Base-by-base conservation (phyloP, 805 yeast species). In the Jamesozyma spencerorum region DNA sequence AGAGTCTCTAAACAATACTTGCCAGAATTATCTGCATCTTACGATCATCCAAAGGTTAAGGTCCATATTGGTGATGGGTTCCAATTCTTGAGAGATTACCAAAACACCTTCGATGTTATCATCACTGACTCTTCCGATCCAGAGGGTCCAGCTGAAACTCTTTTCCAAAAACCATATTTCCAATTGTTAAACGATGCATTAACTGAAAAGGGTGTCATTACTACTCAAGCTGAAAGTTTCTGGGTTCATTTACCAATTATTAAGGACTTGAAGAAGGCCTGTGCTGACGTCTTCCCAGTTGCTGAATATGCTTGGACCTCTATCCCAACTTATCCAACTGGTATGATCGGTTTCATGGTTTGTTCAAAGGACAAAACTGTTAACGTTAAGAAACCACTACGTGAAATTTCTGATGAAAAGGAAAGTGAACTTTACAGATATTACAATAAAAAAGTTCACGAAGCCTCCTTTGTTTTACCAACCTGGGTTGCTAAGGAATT, bases 71-170 rank as follows among this genome's bases (percentile, higher is more conserved):
- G 95, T 49, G 98, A 90, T 62, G 98, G 98, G n/a, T 90, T 90
- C 74, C 87, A 90, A 71, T 90, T 85, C 68, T 74, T 90, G 62
- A 80, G 81, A 45, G 84, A 83, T 55, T 76, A 82, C 71, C 78
- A 79, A 63, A 82, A 85, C 69, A 75, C 85, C 42, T 90, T 85
- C 55, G 98, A 90, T 61, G 97, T 88, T 36, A 90, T 90, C 64
- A 83, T 90, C 64, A 90, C 97, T 38, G 98, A 90, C 63, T 87
- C 97, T 24, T 85, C 96, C 27, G 97, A 90, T 65, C 97, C 97
- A 37, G 97, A 90, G 65, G 98, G 97, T 42, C 97, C 98, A 27
- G 97, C 97, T 38, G 96, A 81, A 64, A 72, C 85, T 29, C 74
- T 90, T 39, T 92, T 92, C 77, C 94, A 88, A 69, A 81, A 84